Evolutionary conservation across 139 green algal species (phyloP).

Genomic region (Nannochloris sp.): DNA sequence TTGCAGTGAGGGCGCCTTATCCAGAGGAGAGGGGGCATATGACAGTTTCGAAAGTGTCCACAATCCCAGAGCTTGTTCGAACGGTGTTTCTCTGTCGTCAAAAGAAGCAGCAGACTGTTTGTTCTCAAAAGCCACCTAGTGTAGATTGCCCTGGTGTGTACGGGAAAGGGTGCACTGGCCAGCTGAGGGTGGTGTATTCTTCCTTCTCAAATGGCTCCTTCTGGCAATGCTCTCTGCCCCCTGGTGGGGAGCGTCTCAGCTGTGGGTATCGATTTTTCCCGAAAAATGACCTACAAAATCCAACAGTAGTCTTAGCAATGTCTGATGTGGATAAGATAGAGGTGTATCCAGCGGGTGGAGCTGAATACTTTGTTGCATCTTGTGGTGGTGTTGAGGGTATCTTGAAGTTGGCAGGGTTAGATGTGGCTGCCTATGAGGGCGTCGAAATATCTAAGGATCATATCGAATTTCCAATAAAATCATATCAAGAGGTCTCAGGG

Average conservation of each 20-base stretch:
- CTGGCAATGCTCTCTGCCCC: slow-evolving; percentile 12
- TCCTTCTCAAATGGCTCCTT: not conserved
- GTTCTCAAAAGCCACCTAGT: not conserved
- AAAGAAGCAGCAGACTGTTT: too few species aligned
- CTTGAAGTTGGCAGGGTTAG: slow-evolving; percentile 30
- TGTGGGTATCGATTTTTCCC: slow-evolving; percentile 48
- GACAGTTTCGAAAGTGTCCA: too few species aligned
- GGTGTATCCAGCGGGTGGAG: slow-evolving; percentile 33
- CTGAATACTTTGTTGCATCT: slow-evolving; percentile 39
- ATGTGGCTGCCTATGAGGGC: slow-evolving; percentile 5
- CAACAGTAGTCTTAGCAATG: slow-evolving; percentile 45
- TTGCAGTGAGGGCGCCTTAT: too few species aligned
- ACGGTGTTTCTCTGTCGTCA: too few species aligned
- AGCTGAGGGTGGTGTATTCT: slow-evolving; percentile 7
- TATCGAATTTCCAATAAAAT: not conserved
- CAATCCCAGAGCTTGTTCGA: too few species aligned
- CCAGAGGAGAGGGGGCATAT: too few species aligned
- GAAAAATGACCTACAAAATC: slow-evolving; percentile 17
- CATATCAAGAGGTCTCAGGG: not conserved
- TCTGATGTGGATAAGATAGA: slow-evolving; percentile 19
- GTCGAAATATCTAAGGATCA: too few species aligned
- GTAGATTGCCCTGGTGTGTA: slow-evolving; percentile 29
- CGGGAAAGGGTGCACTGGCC: slow-evolving; percentile 26
- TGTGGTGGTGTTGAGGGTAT: slow-evolving; percentile 51
- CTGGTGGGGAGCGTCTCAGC: not conserved